Evolutionary conservation across 2,329 filamentous ascomycete genomes (phyloP), one percentile per base, ranked within the genome.

Genomic region (Albophoma yamanashiensis): DNA sequence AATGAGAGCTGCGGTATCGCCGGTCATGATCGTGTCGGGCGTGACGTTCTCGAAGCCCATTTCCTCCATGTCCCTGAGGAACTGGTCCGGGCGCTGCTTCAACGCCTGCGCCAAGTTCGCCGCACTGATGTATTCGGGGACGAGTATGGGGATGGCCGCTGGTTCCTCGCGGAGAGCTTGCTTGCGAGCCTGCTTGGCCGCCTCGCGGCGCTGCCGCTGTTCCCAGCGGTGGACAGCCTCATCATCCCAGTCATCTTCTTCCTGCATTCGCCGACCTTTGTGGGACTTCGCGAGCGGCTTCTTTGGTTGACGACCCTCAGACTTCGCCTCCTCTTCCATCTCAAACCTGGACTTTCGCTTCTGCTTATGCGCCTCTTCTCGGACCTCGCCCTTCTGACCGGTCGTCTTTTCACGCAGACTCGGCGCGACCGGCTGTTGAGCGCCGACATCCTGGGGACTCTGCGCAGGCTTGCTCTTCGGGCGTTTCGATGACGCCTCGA

Each of bases 61-160:
- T 58, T 94, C 84, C 69, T 86, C 83, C 73, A 99, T 80, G 68
- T 92, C 91, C 20, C 70, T 67, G 15, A 95, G 76, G 67, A 99
- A 96, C 3, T 85, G 75, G 17, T 88, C 82, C 0, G 85, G 79
- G 47, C 85, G 84, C 38, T 96, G 80, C 62, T 86, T 87, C 27
- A 97, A 78, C 4, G 89, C 84, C 62, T 85, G 80, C 4, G 92
- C 91, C 47, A 99, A 76, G 64, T 92, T 91, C 12, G 84, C 82
- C n/a, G 97, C 87, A 67, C 85, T 94, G 73, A 99, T 95, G 67
- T 91, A 96, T 69, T 97, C 91, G 0, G 95, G 95, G 27, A 99
- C 78, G 58, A 88, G 83, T 55, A 99, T 89, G 1, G 75, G 75
- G 1, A 80, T 82, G 2, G 82, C 83, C 40, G 72, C 70, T 65